Evolutionary conservation across 2,329 filamentous ascomycete genomes (phyloP).

Genomic region (Hypoxylon sp.): DNA sequence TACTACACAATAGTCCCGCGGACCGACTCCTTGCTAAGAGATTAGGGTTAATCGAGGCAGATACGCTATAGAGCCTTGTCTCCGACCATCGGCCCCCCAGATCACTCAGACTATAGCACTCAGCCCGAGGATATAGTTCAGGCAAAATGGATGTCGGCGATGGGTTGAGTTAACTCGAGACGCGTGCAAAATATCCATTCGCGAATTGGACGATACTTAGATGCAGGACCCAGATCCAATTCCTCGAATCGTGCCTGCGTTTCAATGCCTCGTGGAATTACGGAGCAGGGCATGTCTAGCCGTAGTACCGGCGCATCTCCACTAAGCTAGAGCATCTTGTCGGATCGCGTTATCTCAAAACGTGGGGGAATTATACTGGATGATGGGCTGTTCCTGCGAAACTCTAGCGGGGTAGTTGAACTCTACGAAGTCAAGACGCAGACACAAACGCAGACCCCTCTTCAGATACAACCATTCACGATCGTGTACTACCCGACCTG

Average conservation of each 20-base stretch:
- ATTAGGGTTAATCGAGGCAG: conserved; percentile 17
- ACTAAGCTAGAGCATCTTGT: conserved; percentile 32
- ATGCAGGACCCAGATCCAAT: conserved; percentile 24
- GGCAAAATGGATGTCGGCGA: conserved; percentile 19
- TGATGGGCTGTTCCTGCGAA: conserved; percentile 40
- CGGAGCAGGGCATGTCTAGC: conserved; percentile 20
- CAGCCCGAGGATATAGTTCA: conserved; percentile 17
- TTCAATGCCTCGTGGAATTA: conserved; percentile 16
- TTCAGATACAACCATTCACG: conserved; percentile 34
- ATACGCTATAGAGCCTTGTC: conserved; percentile 10
- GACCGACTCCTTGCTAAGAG: conserved; percentile 26
- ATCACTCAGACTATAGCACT: conserved; percentile 23
- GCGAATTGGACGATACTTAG: conserved; percentile 25
- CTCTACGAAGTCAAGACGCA: conserved; percentile 30
- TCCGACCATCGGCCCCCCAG: conserved; percentile 31
- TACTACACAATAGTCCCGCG: conserved; percentile 21
- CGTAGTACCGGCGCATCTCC: conserved; percentile 23
- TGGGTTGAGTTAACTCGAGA: conserved; percentile 15
- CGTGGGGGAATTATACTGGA: conserved; percentile 51
- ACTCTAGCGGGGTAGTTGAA: conserved; percentile 41
- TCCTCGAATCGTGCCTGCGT: conserved; percentile 8
- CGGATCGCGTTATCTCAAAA: conserved; percentile 47
- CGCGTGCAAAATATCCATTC: conserved; percentile 20
- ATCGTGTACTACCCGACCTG: conserved; percentile 34
- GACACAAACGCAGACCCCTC: conserved; percentile 37